Percentiles rank a stretch among this genome's conserved stretches.
Conservation (phyloP, 2,329 filamentous ascomycete species). For the Fusarium transvaalense region DNA sequence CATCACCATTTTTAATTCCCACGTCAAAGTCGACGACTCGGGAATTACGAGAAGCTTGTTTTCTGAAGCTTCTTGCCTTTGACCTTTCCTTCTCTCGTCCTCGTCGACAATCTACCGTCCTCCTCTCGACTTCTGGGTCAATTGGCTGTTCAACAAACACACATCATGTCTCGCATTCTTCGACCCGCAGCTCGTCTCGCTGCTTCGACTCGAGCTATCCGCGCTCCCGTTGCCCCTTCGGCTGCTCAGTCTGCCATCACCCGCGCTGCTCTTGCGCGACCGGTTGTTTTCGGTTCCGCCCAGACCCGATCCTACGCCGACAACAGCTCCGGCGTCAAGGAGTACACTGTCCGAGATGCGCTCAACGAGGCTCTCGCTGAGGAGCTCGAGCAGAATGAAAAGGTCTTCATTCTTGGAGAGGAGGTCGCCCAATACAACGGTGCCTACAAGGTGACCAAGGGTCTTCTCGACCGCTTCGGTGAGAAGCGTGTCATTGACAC, state of each 20-base stretch:
- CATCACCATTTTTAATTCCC: conserved; percentile 43
- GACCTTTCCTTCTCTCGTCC: conserved; percentile 24
- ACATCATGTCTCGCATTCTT: conserved; percentile 64
- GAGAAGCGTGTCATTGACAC: conserved; percentile 98
- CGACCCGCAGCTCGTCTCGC: conserved; percentile 64
- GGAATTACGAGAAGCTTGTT: conserved; percentile 45
- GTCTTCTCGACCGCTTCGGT: conserved; percentile 94
- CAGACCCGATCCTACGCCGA: conserved; percentile 70
- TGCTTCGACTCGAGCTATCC: conserved; percentile 57
- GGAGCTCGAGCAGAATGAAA: conserved; percentile 93
- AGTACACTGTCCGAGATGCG: conserved; percentile 96
- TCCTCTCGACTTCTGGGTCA: conserved; percentile 39
- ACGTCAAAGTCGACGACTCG: conserved; percentile 46
- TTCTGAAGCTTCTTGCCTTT: conserved; percentile 42
- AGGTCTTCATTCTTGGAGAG: conserved; percentile 96
- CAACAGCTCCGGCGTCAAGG: conserved; percentile 73
- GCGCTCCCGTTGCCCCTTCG: conserved; percentile 53
- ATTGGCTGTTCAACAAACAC: conserved; percentile 42
- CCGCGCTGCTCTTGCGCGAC: conserved; percentile 55
- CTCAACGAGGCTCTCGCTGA: conserved; percentile 98
- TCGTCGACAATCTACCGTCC: conserved; percentile 26
- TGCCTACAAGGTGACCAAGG: conserved; percentile 99
- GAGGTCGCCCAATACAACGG: conserved; percentile 99
- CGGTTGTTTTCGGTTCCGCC: conserved; percentile 55
- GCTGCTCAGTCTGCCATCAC: conserved; percentile 56